phyloP scores from a whole-genome alignment of 2,329 filamentous ascomycete genomes.

The Fusarium sarcochroum region DNA sequence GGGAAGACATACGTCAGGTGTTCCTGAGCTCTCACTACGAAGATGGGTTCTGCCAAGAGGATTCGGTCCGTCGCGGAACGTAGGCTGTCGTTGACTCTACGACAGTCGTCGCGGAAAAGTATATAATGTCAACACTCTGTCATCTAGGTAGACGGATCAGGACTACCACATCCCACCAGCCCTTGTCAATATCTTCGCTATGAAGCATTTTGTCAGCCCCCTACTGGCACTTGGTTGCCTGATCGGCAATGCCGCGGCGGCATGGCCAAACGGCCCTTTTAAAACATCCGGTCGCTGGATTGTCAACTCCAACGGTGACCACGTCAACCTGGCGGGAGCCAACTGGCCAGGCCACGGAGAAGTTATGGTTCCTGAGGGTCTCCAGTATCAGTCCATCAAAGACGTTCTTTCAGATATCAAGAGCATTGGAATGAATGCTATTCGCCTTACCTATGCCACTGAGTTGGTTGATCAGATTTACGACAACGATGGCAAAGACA shows the following conservation, averaged over 20 bases:
- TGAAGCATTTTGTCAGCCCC: slow-evolving; percentile 9
- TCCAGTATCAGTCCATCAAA: slow-evolving; percentile 72
- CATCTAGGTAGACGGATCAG: fast-evolving
- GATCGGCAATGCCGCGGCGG: slow-evolving; percentile 14
- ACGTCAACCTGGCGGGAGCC: slow-evolving; percentile 66
- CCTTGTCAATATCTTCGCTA: not conserved
- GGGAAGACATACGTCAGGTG: slow-evolving; percentile 23
- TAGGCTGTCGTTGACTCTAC: not conserved
- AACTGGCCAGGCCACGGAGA: slow-evolving; percentile 75
- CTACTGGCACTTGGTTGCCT: slow-evolving; percentile 21
- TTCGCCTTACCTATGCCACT: slow-evolving; percentile 74
- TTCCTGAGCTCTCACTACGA: not conserved
- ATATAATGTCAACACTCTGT: not conserved
- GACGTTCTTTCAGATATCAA: slow-evolving; percentile 70
- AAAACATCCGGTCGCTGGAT: slow-evolving; percentile 58
- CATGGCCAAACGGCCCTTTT: slow-evolving; percentile 55
- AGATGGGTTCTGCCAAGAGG: not conserved
- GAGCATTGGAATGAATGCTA: slow-evolving; percentile 72
- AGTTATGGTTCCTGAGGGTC: slow-evolving; percentile 75
- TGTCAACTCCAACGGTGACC: slow-evolving; percentile 52
- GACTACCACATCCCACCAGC: no score
- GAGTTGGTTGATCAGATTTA: slow-evolving; percentile 74
- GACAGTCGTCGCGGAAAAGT: not conserved
- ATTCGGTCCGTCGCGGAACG: slow-evolving; percentile 23
- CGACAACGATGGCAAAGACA: slow-evolving; percentile 61